Evolutionary conservation across 139 green algal species (phyloP).

Genomic region (Tetradesmus obliquus): DNA sequence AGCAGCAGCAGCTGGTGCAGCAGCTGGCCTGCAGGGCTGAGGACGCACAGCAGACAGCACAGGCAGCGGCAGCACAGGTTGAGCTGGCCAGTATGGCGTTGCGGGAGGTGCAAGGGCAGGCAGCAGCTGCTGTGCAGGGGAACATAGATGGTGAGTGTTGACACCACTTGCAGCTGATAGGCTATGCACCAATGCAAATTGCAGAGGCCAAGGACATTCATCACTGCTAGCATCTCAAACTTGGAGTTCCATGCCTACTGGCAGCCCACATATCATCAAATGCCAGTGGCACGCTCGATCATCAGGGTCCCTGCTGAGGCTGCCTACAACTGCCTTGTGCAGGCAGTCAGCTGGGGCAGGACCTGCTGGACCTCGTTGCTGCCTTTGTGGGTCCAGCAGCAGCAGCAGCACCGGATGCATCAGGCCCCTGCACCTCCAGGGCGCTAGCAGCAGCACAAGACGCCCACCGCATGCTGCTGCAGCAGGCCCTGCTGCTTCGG

Average conservation of each 20-base stretch:
- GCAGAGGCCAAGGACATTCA: neutral
- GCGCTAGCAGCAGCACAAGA: neutral
- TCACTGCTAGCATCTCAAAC: neutral
- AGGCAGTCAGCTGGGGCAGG: neutral
- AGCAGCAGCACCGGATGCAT: neutral
- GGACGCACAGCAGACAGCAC: neutral
- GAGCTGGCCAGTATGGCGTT: neutral
- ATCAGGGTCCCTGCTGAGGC: neutral
- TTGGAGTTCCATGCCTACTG: too few species aligned
- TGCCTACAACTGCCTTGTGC: neutral
- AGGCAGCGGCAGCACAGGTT: neutral
- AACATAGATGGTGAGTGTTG: neutral
- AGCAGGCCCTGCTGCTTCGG: neutral
- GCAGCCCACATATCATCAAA: too few species aligned
- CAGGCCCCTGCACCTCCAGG: neutral
- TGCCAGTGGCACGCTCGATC: too few species aligned
- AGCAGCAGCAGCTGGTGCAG: neutral
- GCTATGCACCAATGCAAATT: neutral
- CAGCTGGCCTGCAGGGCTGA: neutral
- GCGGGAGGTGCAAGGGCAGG: neutral
- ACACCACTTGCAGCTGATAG: too few species aligned
- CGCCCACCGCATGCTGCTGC: neutral
- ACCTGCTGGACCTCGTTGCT: neutral
- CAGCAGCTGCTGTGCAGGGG: neutral
- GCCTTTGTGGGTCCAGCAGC: neutral